Evolutionary conservation across 192 early-diverging fungal species (phyloP).

Genomic region (Coemansia aciculifera): DNA sequence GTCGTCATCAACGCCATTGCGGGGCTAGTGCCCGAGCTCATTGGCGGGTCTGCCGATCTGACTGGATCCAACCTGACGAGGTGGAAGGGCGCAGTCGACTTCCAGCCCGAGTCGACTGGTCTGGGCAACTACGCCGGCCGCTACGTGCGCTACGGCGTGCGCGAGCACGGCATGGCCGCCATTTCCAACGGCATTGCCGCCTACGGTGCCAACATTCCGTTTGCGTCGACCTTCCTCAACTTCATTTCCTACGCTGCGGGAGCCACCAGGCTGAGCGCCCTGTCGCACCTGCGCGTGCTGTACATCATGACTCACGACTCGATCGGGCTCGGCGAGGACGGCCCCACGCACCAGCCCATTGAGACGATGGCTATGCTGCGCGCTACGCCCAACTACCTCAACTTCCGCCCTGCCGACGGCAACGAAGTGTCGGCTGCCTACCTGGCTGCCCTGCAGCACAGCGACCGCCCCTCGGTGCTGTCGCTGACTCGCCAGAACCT

Average conservation of each 20-base stretch:
- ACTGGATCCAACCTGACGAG: slow-evolving; percentile 94
- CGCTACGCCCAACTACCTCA: slow-evolving; percentile 85
- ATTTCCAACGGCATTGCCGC: slow-evolving; percentile 88
- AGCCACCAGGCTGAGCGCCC: slow-evolving; percentile 84
- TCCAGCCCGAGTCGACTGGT: slow-evolving; percentile 71
- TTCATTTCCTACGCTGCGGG: slow-evolving; percentile 81
- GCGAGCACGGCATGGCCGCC: slow-evolving; percentile 97
- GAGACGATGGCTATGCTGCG: slow-evolving; percentile 89
- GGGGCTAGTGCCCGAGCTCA: slow-evolving; percentile 75
- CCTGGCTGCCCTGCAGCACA: slow-evolving; percentile 71
- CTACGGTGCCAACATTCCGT: slow-evolving; percentile 86
- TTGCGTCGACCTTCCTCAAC: slow-evolving; percentile 90
- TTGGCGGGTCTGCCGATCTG: slow-evolving; percentile 96
- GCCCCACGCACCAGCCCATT: slow-evolving; percentile 98
- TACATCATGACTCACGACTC: slow-evolving; percentile 99
- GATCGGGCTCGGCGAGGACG: slow-evolving; percentile 97
- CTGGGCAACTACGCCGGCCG: slow-evolving; percentile 85
- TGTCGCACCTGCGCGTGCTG: slow-evolving; percentile 86
- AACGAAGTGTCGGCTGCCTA: slow-evolving; percentile 93
- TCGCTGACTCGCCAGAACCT: slow-evolving; percentile 92
- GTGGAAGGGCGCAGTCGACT: slow-evolving; percentile 95
- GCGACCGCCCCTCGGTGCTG: slow-evolving; percentile 75
- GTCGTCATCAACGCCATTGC: slow-evolving; percentile 80
- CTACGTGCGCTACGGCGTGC: slow-evolving; percentile 93
- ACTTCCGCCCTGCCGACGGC: slow-evolving; percentile 91